Conservation (phyloP, 495 filamentous ascomycete species). For the Cenococcum geophilum region DNA sequence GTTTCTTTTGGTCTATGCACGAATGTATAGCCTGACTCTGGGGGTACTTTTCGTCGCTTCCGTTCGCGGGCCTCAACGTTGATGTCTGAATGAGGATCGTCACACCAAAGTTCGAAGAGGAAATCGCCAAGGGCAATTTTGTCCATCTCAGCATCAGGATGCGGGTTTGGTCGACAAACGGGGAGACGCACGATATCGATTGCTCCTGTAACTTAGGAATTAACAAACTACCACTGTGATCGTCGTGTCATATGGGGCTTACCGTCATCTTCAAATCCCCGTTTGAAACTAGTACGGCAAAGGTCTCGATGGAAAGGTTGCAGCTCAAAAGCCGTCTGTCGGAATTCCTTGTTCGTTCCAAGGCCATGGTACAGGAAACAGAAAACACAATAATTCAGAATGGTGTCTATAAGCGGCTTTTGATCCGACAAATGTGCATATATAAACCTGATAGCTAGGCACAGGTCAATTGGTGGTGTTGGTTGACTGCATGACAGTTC, state of each 20-base stretch:
- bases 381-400: slow-evolving; percentile 36
- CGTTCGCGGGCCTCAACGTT: slow-evolving; percentile 1
- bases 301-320: slow-evolving; percentile 34
- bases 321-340: slow-evolving; percentile 24
- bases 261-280: slow-evolving; percentile 34
- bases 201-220: slow-evolving; percentile 8
- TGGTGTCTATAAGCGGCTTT: slow-evolving; percentile 27
- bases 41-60: neutral
- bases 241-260: slow-evolving; percentile 5
- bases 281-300: slow-evolving; percentile 25
- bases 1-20: neutral
- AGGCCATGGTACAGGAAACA: slow-evolving; percentile 32
- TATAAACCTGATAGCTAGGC: slow-evolving; percentile 31
- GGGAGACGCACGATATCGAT: slow-evolving; percentile 15
- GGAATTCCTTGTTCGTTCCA: slow-evolving; percentile 27
- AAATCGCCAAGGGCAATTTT: slow-evolving; percentile 11
- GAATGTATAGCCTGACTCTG: neutral
- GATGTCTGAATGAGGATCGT: neutral
- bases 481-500: slow-evolving; percentile 29
- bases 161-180: slow-evolving; percentile 2
- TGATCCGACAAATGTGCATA: slow-evolving; percentile 28
- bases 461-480: slow-evolving; percentile 30
- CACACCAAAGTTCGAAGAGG: slow-evolving; percentile 16
- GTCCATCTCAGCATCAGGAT: slow-evolving; percentile 2
- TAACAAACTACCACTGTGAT: neutral